These are phyloP conservation scores for Pelargonium australe DNA, from an alignment of 441 rosid genomes.

Conservation along the genomic window DNA sequence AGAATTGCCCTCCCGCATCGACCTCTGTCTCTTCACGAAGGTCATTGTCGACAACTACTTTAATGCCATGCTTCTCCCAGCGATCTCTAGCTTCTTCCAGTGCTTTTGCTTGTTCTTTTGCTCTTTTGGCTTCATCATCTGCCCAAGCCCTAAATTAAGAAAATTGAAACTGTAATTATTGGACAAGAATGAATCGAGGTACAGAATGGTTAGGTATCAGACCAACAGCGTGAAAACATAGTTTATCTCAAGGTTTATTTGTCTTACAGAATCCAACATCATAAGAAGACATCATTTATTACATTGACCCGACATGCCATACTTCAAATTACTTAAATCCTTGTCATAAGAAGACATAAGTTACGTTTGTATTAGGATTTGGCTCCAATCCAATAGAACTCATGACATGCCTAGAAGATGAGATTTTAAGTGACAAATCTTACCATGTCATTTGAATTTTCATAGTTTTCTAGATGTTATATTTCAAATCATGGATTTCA, in stretches of 20 bases:
- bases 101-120: slow-evolving; percentile 69
- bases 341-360: no score
- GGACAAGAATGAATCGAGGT: not conserved
- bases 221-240: not conserved
- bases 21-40: slow-evolving; percentile 71
- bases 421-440: no score
- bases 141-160: slow-evolving; percentile 74
- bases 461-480: no score
- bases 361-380: no score
- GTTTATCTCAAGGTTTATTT: not conserved
- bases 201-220: not conserved
- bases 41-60: slow-evolving; percentile 69
- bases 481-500: no score
- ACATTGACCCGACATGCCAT: not conserved
- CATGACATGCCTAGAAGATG: no score
- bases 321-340: not conserved
- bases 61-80: slow-evolving; percentile 80
- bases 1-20: slow-evolving; percentile 39
- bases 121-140: slow-evolving; percentile 85
- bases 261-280: not conserved
- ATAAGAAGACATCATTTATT: not conserved
- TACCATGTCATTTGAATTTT: no score
- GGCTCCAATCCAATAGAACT: no score
- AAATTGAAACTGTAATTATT: not conserved
- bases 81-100: slow-evolving; percentile 81